These are phyloP conservation scores for Apiotrichum porosum DNA, from an alignment of 1,284 basidiomycete genomes.

Conservation along the genomic window DNA sequence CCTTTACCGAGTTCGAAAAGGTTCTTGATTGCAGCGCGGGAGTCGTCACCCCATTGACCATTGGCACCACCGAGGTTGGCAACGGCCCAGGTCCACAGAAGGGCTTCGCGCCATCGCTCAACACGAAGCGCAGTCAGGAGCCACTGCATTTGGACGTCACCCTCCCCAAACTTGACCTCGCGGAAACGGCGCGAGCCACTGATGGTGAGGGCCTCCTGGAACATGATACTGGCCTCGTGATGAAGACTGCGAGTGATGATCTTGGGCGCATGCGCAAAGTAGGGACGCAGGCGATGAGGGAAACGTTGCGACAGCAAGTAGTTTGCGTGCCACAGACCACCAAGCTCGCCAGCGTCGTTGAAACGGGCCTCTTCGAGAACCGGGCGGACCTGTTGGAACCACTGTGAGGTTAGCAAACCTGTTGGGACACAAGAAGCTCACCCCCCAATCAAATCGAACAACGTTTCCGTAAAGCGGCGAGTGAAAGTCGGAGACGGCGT, in stretches of 20 bases:
- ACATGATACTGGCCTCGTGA: conserved; percentile 45
- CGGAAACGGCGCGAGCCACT: conserved; percentile 37
- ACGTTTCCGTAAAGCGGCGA: conserved; percentile 43
- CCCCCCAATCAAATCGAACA: conserved; percentile 38
- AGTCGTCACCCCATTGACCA: conserved; percentile 28
- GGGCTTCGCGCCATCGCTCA: conserved; percentile 46
- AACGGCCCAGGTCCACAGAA: conserved; percentile 44
- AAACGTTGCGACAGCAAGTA: conserved; percentile 40
- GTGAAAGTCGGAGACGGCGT: conserved; percentile 35
- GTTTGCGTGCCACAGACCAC: conserved; percentile 45
- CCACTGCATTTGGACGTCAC: conserved; percentile 46
- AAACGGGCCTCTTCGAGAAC: conserved; percentile 27
- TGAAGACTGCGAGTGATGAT: conserved; percentile 41
- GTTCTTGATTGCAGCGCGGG: conserved; percentile 26
- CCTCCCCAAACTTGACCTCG: conserved; percentile 32
- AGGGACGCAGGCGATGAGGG: conserved; percentile 37
- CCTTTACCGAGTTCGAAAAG: conserved; percentile 28
- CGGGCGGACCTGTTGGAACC: conserved; percentile 35
- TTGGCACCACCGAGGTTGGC: conserved; percentile 31
- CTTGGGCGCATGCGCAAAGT: conserved; percentile 45
- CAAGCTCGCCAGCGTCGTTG: conserved; percentile 38
- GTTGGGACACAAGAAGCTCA: conserved; percentile 7
- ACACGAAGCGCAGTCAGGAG: conserved; percentile 35
- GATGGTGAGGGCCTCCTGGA: conserved; percentile 29
- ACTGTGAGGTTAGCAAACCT: conserved; percentile 16